Conservation (phyloP, 2,329 filamentous ascomycete species). For the Elsinoe necatrix region DNA sequence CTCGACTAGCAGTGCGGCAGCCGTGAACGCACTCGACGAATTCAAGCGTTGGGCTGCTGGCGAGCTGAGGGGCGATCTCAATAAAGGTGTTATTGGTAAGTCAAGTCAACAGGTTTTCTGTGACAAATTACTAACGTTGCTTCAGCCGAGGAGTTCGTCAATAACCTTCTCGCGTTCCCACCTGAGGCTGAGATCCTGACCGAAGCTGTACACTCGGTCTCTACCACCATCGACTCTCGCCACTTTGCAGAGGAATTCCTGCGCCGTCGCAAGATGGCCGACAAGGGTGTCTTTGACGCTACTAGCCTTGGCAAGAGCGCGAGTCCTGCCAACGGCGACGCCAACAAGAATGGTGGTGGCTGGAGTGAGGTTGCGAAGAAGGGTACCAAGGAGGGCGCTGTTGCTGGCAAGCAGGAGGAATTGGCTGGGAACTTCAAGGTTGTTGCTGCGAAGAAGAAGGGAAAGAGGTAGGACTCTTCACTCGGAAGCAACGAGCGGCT, state of each 20-base stretch:
- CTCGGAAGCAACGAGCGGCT: neutral
- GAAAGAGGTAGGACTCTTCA: constrained; percentile 31
- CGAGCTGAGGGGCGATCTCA: constrained; percentile 66
- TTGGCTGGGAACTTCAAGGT: constrained; percentile 69
- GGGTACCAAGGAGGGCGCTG: constrained; percentile 40
- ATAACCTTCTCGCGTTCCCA: constrained; percentile 65
- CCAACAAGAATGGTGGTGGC: constrained; percentile 49
- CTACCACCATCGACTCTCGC: constrained; percentile 80
- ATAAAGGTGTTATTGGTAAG: constrained; percentile 58
- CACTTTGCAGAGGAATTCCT: constrained; percentile 94
- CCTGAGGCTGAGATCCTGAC: constrained; percentile 73
- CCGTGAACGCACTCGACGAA: constrained; percentile 69
- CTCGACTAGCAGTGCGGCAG: constrained; percentile 42
- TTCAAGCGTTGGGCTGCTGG: constrained; percentile 87
- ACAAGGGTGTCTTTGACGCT: constrained; percentile 79
- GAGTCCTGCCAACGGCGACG: constrained; percentile 43
- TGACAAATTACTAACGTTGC: neutral
- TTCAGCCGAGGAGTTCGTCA: constrained; percentile 71
- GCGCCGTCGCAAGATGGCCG: constrained; percentile 82
- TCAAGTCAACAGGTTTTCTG: constrained; percentile 16
- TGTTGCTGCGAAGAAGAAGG: constrained; percentile 86
- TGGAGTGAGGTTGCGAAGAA: constrained; percentile 99
- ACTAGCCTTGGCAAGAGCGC: constrained; percentile 40
- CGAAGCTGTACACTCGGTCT: constrained; percentile 80
- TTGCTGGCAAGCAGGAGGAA: constrained; percentile 33